Conservation (phyloP, 2,329 filamentous ascomycete genomes). For the Orbilia ellipsospora region DNA sequence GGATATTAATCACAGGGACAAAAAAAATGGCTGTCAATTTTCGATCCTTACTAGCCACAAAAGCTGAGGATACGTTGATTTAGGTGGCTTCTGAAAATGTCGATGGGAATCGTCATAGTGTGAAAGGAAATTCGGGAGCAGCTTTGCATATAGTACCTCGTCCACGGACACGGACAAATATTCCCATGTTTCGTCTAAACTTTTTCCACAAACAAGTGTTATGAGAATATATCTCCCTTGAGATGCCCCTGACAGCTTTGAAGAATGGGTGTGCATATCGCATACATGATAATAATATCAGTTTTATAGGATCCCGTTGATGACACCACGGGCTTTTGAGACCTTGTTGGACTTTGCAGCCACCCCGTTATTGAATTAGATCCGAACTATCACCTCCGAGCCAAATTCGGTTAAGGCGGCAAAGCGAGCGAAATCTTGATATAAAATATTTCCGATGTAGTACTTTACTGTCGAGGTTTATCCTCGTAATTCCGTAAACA, state of each 20-base stretch:
- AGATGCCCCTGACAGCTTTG: neutral
- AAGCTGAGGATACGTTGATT: too few species aligned
- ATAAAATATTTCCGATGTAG: constrained; percentile 2
- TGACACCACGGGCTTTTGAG: neutral
- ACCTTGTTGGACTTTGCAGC: constrained; percentile 2
- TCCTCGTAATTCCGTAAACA: too few species aligned
- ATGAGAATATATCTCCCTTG: constrained; percentile 8
- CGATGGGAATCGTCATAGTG: too few species aligned
- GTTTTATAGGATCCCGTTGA: too few species aligned
- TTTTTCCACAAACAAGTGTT: constrained; percentile 25
- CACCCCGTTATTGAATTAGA: neutral
- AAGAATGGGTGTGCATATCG: neutral
- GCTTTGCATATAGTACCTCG: too few species aligned
- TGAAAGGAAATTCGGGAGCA: too few species aligned
- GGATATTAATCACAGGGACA: too few species aligned
- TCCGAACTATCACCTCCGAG: constrained; percentile 3
- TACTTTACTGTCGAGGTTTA: neutral
- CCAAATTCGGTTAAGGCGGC: constrained; percentile 1
- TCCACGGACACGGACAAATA: constrained; percentile 30
- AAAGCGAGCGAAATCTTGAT: neutral
- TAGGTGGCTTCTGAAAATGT: too few species aligned
- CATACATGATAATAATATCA: too few species aligned
- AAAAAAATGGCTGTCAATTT: too few species aligned
- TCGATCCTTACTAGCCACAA: too few species aligned
- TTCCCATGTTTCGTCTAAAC: neutral